Base-by-base conservation (phyloP, 164 flowering plant genomes). In the Dillenia suffruticosa region DNA sequence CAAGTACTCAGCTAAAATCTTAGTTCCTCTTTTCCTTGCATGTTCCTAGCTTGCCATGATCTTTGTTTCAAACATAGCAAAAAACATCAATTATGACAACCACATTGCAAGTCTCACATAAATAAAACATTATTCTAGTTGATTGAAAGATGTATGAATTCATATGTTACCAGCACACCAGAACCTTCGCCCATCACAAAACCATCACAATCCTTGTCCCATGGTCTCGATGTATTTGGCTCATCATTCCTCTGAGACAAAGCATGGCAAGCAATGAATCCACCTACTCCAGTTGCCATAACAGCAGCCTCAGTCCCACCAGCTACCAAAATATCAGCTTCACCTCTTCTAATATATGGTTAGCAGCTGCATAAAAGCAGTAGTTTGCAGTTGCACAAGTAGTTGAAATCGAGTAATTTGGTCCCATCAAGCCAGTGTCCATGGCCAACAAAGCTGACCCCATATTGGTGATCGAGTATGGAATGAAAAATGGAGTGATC, bases 181-280 rank as follows among this genome's bases (percentile, higher is more conserved):
- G 84, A 49, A 22, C 94, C 94, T 81, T 87, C 93, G 4, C 90
- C 90, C 76, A 87, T 83, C 50, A 87, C 90, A 66, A 87, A 87
- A 53, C 93, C 94, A 67, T 82, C 89, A 48, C 89, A 84, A 66
- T 70, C 63, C 62, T 73, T 73, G 63, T 84, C 89, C 89, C 89
- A 84, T 1, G 89, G 89, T 57, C 89, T 69, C 12, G 89, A 84
- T 57, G 89, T 82, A 40, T 75, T 64, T 12, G 87, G 87, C 5
- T 84, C 79, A 12, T 69, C 71, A 50, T 84, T 84, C 56, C 85
- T 76, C 49, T 84, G 94, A 24, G 91, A 88, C 61, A 88, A 68
- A 46, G 94, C 94, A 48, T 89, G 64, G 67, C 90, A 88, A 46
- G 94, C 94, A 44, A 85, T 82, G 51, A 85, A 88, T 1, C 94